phyloP scores from a whole-genome alignment of 805 yeast genomes.

The Brettanomyces sp. region DNA sequence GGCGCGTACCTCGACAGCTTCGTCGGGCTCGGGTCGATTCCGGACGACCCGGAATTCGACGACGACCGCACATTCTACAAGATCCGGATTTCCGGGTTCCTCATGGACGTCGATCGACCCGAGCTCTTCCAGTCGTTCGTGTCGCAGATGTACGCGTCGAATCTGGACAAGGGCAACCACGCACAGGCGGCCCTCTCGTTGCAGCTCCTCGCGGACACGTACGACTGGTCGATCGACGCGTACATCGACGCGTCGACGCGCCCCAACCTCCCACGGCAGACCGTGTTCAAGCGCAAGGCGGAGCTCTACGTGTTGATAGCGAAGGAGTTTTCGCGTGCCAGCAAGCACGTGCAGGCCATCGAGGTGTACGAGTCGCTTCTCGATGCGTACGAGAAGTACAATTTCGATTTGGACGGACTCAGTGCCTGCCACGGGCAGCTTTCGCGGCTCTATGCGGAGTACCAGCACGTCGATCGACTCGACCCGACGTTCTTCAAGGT shows the following conservation, averaged over 20 bases:
- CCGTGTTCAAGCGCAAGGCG: slow-evolving; percentile 76
- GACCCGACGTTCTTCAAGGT: slow-evolving; percentile 75
- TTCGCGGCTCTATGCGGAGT: slow-evolving; percentile 54
- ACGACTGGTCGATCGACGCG: slow-evolving; percentile 59
- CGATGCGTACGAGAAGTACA: slow-evolving; percentile 60
- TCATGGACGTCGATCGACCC: slow-evolving; percentile 70
- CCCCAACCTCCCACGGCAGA: slow-evolving; percentile 73
- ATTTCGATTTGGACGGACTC: slow-evolving; percentile 69
- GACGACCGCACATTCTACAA: slow-evolving; percentile 79
- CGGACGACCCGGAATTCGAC: slow-evolving; percentile 74
- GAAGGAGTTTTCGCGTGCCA: slow-evolving; percentile 56
- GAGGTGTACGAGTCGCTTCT: slow-evolving; percentile 70
- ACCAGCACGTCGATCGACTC: slow-evolving; percentile 61
- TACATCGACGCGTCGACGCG: slow-evolving; percentile 45
- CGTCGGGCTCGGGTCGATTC: slow-evolving; percentile 63
- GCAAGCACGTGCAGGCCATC: slow-evolving; percentile 70
- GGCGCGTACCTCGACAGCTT: slow-evolving; percentile 55
- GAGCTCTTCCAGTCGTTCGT: slow-evolving; percentile 75
- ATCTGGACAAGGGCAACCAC: slow-evolving; percentile 48
- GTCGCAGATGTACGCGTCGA: slow-evolving; percentile 61
- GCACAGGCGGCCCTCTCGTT: slow-evolving; percentile 80
- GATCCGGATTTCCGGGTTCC: slow-evolving; percentile 64
- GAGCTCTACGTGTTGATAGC: slow-evolving; percentile 63
- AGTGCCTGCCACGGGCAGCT: slow-evolving; percentile 62
- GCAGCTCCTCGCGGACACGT: slow-evolving; percentile 68